Evolutionary conservation across 164 flowering plant genomes (phyloP).

Genomic region (Magnolia changhungtana): DNA sequence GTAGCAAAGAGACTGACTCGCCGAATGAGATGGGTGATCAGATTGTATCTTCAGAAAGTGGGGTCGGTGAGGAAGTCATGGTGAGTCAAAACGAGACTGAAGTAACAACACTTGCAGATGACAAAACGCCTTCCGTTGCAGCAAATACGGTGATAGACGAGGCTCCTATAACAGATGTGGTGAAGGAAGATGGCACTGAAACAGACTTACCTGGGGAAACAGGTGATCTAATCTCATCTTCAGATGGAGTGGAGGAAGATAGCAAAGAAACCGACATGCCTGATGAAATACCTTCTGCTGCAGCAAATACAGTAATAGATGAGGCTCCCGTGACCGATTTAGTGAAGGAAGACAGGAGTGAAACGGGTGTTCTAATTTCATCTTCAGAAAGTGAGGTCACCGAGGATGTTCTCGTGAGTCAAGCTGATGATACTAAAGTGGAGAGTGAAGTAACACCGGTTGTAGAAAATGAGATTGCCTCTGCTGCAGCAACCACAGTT

Average conservation of each 20-base stretch:
- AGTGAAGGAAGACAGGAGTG: constrained; percentile 16
- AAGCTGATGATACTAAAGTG: constrained; percentile 15
- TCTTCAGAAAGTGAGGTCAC: constrained; percentile 20
- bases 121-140: constrained; percentile 11
- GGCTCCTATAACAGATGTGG: constrained; percentile 16
- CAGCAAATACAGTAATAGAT: constrained; percentile 22
- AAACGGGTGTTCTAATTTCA: constrained; percentile 15
- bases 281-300: constrained; percentile 14
- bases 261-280: constrained; percentile 16
- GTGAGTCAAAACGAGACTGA: constrained; percentile 14
- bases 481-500: constrained; percentile 21
- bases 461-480: constrained; percentile 6
- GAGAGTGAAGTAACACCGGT: constrained; percentile 4
- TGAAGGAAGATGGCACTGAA: constrained; percentile 13
- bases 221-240: constrained; percentile 12
- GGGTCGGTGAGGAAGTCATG: constrained; percentile 16
- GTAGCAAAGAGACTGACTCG: constrained; percentile 14
- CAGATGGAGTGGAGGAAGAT: not conserved
- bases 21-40: constrained; percentile 22
- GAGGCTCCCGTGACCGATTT: constrained; percentile 15
- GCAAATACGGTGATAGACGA: constrained; percentile 22
- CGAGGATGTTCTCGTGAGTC: constrained; percentile 18
- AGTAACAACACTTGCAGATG: not conserved
- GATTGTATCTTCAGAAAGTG: constrained; percentile 23
- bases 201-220: constrained; percentile 18